Evolutionary conservation across 2,329 filamentous ascomycete genomes (phyloP).

Genomic region (Penicillium glabrum): DNA sequence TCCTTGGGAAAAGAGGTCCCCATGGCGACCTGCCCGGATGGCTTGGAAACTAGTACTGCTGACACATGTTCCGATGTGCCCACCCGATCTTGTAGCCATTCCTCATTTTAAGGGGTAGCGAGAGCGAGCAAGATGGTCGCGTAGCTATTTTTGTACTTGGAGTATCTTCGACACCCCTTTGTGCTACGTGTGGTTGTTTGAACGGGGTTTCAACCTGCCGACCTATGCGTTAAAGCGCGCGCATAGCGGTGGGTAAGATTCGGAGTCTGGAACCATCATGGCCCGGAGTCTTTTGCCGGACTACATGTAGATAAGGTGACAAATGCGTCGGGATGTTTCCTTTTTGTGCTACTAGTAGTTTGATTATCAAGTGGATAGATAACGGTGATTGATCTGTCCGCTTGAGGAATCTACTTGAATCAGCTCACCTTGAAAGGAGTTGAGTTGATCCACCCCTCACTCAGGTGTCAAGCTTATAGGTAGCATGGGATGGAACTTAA

Average conservation of each 20-base stretch:
- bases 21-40: conserved; percentile 12
- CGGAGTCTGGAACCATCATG: background rate
- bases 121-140: background rate
- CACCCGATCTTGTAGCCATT: conserved; percentile 4
- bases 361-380: too few species aligned
- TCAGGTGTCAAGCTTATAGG: background rate
- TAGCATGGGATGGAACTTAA: conserved; percentile 7
- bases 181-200: background rate
- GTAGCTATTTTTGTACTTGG: background rate
- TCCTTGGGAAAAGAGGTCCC: conserved; percentile 1
- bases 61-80: conserved; percentile 12
- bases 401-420: too few species aligned
- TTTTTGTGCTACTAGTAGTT: background rate
- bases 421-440: background rate
- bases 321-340: background rate
- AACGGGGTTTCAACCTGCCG: conserved; percentile 1
- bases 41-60: conserved; percentile 17
- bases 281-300: background rate
- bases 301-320: background rate
- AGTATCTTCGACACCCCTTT: background rate
- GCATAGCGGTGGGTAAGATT: background rate
- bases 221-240: background rate
- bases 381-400: background rate
- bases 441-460: background rate
- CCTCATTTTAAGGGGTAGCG: background rate